Conservation (phyloP, 495 filamentous ascomycete species). For the Tuber umbilicatum region DNA sequence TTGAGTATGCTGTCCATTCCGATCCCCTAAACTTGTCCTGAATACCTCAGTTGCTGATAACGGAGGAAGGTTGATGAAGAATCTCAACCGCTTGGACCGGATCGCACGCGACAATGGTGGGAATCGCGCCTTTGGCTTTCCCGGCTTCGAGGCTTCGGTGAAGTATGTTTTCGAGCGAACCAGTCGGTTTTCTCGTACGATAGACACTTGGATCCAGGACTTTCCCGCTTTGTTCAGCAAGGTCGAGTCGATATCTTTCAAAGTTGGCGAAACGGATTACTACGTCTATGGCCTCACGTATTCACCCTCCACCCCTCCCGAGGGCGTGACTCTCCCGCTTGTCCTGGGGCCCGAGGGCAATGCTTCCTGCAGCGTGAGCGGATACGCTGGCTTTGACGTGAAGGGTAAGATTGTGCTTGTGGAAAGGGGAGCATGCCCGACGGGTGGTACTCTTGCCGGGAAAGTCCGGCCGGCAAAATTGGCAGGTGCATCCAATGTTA, state of each 20-base stretch:
- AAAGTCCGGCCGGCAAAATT: conserved; percentile 43
- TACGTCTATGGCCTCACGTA: conserved; percentile 46
- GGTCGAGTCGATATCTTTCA: conserved; percentile 44
- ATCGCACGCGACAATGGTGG: conserved; percentile 46
- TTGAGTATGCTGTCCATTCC: conserved; percentile 15
- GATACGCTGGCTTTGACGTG: conserved; percentile 44
- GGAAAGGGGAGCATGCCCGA: conserved; percentile 43
- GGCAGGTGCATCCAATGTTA: conserved; percentile 44
- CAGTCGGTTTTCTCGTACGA: conserved; percentile 46
- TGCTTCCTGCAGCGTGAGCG: conserved; percentile 43
- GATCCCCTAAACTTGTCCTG: neutral
- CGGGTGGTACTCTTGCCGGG: conserved; percentile 46
- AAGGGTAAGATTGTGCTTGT: conserved; percentile 48
- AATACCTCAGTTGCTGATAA: conserved; percentile 10
- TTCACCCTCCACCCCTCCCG: conserved; percentile 45
- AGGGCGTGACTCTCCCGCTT: conserved; percentile 45
- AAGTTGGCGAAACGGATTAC: conserved; percentile 38
- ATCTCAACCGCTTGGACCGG: conserved; percentile 44
- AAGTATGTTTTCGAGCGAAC: conserved; percentile 44
- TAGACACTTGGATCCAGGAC: conserved; percentile 46
- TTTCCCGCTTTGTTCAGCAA: conserved; percentile 49
- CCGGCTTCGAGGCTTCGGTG: conserved; percentile 47
- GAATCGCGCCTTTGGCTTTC: conserved; percentile 49
- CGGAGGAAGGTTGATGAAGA: conserved; percentile 31
- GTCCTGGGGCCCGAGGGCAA: conserved; percentile 44